Conservation (phyloP, 2,329 filamentous ascomycete species). For the Cordyceps militaris region DNA sequence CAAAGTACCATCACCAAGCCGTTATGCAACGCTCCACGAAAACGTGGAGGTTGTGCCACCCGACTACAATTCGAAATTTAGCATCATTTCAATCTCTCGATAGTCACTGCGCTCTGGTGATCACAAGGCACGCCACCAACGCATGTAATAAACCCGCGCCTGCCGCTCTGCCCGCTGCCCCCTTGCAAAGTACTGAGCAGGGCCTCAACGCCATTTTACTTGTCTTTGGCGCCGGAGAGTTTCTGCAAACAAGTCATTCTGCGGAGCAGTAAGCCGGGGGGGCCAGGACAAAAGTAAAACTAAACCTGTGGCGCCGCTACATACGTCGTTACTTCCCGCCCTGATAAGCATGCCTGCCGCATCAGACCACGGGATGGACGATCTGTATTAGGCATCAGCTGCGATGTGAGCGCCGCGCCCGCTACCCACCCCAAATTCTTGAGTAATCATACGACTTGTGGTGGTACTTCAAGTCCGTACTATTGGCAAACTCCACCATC, state of each 20-base stretch:
- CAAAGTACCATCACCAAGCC: background rate
- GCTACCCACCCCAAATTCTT: background rate
- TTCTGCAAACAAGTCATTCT: background rate
- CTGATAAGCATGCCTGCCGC: background rate
- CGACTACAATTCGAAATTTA: background rate
- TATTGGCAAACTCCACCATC: background rate
- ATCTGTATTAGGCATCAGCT: conserved; percentile 2
- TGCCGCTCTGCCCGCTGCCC: background rate
- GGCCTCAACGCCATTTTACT: background rate
- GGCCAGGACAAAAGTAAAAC: background rate
- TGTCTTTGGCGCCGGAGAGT: background rate
- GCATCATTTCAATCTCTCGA: background rate
- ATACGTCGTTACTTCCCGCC: background rate
- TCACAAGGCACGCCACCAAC: background rate
- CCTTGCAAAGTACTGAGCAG: background rate
- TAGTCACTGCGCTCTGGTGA: background rate
- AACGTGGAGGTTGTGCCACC: background rate
- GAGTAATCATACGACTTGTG: background rate
- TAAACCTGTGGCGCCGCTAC: background rate
- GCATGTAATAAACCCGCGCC: background rate
- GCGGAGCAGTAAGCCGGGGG: background rate
- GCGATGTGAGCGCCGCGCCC: background rate
- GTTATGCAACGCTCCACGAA: background rate
- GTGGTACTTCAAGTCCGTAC: background rate
- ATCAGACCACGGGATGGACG: background rate